Percentiles rank a stretch among this genome's conserved stretches.
phyloP scores from a whole-genome alignment of 129 eudicot species.

The Chrysanthemum seticuspe region DNA sequence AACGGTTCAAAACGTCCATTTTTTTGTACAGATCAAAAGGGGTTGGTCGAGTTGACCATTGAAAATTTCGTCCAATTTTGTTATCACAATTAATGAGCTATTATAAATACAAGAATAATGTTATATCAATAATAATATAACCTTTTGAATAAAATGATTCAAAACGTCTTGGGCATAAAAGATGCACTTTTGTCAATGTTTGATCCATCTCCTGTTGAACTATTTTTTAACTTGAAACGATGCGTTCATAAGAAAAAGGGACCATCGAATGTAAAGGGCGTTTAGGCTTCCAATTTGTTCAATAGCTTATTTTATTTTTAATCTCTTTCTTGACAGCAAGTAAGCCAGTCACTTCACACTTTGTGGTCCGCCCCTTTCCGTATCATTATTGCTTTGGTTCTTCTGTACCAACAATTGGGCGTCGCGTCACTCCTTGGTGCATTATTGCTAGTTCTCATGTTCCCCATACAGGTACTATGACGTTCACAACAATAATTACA shows the following conservation, averaged over 20 bases:
- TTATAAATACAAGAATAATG: neutral
- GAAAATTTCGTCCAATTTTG: neutral
- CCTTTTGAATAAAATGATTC: neutral
- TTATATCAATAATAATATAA: neutral
- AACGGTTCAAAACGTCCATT: neutral
- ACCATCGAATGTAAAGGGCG: neutral
- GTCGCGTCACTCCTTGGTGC: constrained; percentile 92
- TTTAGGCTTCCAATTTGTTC: constrained; percentile 14
- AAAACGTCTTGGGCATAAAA: constrained; percentile 4
- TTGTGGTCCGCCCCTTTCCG: constrained; percentile 98
- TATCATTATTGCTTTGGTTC: constrained; percentile 74
- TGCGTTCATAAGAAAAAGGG: neutral
- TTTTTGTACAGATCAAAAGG: too few species aligned
- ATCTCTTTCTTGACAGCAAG: constrained; percentile 59
- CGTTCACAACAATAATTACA: neutral
- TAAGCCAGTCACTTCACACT: constrained; percentile 77
- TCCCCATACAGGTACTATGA: constrained; percentile 81
- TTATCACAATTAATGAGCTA: neutral
- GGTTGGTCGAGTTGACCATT: neutral
- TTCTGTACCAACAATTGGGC: constrained; percentile 84
- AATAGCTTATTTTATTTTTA: constrained; percentile 11
- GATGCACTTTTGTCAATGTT: neutral
- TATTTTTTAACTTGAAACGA: neutral
- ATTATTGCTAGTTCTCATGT: constrained; percentile 63
- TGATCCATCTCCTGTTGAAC: neutral